phyloP scores from a whole-genome alignment of 2,329 filamentous ascomycete genomes.

The Neonectria hederae region DNA sequence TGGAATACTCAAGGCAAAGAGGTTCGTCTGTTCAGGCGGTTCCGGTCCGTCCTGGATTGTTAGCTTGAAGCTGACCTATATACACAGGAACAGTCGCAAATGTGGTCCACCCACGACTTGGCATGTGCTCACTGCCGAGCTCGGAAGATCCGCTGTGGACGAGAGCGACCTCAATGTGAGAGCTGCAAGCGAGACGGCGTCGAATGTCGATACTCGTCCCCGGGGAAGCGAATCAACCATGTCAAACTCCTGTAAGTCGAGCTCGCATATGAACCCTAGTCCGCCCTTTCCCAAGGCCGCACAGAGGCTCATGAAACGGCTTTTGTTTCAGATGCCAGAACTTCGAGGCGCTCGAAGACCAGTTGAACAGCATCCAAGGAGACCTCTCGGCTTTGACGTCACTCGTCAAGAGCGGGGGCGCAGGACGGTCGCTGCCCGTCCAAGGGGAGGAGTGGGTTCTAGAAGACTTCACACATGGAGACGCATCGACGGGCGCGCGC shows the following conservation, averaged over 20 bases:
- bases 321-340: slow-evolving; percentile 41
- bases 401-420: slow-evolving; percentile 34
- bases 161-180: slow-evolving; percentile 42
- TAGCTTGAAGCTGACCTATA: slow-evolving; percentile 22
- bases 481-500: slow-evolving; percentile 4
- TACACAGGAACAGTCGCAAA: slow-evolving; percentile 34
- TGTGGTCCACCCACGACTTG: slow-evolving; percentile 43
- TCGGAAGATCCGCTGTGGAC: slow-evolving; percentile 41
- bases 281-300: neutral
- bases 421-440: slow-evolving; percentile 17
- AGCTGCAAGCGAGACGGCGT: slow-evolving; percentile 43
- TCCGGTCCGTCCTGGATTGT: neutral
- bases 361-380: slow-evolving; percentile 40
- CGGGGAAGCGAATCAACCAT: slow-evolving; percentile 43
- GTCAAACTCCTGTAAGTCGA: slow-evolving; percentile 42
- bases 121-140: slow-evolving; percentile 43
- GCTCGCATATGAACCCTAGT: slow-evolving; percentile 8
- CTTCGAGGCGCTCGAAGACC: slow-evolving; percentile 41
- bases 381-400: slow-evolving; percentile 41
- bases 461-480: slow-evolving; percentile 9
- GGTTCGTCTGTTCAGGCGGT: slow-evolving; percentile 35
- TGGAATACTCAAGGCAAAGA: slow-evolving; percentile 40
- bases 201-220: slow-evolving; percentile 43
- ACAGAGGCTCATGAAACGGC: slow-evolving; percentile 30
- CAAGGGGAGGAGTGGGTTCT: slow-evolving; percentile 21